phyloP scores from a whole-genome alignment of 176 grass and related monocot species.

The Rhynchospora breviuscula region DNA sequence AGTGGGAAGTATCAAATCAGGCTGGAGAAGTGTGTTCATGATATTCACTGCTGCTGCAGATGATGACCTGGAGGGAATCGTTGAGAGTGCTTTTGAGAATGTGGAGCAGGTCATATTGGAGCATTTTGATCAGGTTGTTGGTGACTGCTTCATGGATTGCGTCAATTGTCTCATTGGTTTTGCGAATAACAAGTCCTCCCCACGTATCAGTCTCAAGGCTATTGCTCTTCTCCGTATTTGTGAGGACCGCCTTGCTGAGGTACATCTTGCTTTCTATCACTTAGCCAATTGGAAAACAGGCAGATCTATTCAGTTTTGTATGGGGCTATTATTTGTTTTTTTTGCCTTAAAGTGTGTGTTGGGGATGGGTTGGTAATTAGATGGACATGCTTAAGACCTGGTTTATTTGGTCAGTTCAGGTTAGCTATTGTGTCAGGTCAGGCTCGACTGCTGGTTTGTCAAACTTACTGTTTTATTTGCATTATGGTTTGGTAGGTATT shows the following conservation, averaged over 20 bases:
- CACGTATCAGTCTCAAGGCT: constrained; percentile 98
- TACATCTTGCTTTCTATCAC: constrained; percentile 24
- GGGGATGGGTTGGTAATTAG: background rate
- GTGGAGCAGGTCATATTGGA: constrained; percentile 99
- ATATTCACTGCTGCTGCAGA: constrained; percentile 97
- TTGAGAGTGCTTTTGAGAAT: constrained; percentile 99
- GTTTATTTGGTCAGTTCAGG: background rate
- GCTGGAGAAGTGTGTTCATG: constrained; percentile 98
- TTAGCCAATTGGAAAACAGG: background rate
- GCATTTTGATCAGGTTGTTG: constrained; percentile 99
- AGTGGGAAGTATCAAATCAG: constrained; percentile 98
- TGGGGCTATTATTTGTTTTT: constrained; percentile 1
- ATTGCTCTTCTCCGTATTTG: constrained; percentile 99
- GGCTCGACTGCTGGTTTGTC: background rate
- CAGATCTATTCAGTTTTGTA: constrained; percentile 2
- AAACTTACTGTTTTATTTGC: background rate
- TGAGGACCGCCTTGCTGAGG: constrained; percentile 99
- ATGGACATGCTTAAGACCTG: background rate
- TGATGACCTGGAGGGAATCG: constrained; percentile 81
- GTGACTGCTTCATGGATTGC: constrained; percentile 99
- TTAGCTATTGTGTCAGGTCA: background rate
- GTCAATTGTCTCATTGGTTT: constrained; percentile 99
- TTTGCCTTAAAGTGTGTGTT: constrained; percentile 6
- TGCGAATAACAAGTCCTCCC: constrained; percentile 89
- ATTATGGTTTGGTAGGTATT: constrained; percentile 5